Conservation (phyloP, 768 basidiomycete genomes). For the Pisolithus marmoratus region DNA sequence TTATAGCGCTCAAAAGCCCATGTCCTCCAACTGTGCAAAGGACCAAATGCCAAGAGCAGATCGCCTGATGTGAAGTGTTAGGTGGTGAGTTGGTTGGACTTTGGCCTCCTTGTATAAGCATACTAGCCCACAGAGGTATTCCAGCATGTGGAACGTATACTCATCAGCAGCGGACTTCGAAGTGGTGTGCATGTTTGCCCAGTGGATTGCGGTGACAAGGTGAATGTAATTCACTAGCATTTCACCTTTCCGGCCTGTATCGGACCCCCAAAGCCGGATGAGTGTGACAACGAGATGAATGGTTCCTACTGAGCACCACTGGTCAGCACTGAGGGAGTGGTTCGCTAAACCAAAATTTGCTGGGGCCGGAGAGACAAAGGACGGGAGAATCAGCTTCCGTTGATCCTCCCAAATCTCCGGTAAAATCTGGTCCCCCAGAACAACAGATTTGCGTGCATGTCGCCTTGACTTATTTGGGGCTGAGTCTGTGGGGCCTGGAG, state of each 20-base stretch:
- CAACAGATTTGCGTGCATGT: no score
- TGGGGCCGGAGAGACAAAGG: no score
- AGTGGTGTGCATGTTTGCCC: background rate
- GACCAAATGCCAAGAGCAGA: conserved; percentile 29
- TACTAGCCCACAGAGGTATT: conserved; percentile 27
- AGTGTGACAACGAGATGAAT: background rate
- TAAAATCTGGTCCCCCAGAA: no score
- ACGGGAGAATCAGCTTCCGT: no score
- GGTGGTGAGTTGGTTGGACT: conserved; percentile 32
- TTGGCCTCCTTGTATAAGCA: conserved; percentile 24
- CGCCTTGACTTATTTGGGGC: no score
- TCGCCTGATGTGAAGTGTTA: conserved; percentile 33
- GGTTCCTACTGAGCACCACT: background rate
- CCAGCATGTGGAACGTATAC: background rate
- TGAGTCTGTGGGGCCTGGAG: no score
- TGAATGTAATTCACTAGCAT: background rate
- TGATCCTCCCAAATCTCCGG: no score
- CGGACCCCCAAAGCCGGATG: background rate
- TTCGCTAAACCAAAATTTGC: no score
- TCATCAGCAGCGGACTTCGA: background rate
- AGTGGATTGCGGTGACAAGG: background rate
- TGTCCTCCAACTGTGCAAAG: conserved; percentile 32
- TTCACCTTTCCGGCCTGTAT: no score
- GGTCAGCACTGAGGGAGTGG: background rate
- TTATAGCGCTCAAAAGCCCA: conserved; percentile 34